Evolutionary conservation across 1,139 yeast species (phyloP), one percentile per base, ranked within the genome.

Genomic region (Entelexis sorbosivorans): DNA sequence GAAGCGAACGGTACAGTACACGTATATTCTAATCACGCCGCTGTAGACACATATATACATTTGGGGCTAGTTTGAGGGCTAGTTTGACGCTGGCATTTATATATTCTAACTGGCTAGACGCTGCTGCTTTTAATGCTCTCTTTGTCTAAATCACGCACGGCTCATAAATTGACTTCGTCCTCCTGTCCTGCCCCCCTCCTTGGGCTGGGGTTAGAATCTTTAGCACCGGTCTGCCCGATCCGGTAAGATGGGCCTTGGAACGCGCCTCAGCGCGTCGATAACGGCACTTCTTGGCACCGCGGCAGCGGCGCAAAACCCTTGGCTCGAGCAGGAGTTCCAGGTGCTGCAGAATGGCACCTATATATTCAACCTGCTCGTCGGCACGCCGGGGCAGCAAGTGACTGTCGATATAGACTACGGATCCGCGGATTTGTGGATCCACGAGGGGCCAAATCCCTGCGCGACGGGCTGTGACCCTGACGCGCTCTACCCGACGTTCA

Each of bases 361-460:
- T 22, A n/a, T 14, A 9, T 38, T 47, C 48, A 43, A 49, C 34
- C 34, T 51, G 14, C 14, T 17, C 2, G 26, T 54, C 1, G 57
- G 57, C 16, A 51, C 54, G 5, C 57, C 57, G 13, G 49, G 49
- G 24, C 56, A 53, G 35, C 38, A 26, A 28, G 35, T 51, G 14
- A 17, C 50, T 7, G 56, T 47, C 13, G 22, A 24, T 28, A 43
- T 53, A 3, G 57, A 54, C 40, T 54, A 47, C 36, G 57, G 50
- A 11, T 44, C 57, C 5, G 56, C 57, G 16, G 57, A 54, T 20
- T 31, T 54, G 17, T 7, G 47, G 14, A n/a, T 50, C 14, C 34
- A 19, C 14, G n/a, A 31, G 19, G 53, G 53, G 11, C 35, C 43
- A 13, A 48, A 42, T 11, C 26, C 39, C 3, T 48, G 54, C 26